Percentiles rank a stretch among this genome's conserved stretches.
Evolutionary conservation across 2,329 filamentous ascomycete genomes (phyloP).

Genomic region (Verticillium nubilum): DNA sequence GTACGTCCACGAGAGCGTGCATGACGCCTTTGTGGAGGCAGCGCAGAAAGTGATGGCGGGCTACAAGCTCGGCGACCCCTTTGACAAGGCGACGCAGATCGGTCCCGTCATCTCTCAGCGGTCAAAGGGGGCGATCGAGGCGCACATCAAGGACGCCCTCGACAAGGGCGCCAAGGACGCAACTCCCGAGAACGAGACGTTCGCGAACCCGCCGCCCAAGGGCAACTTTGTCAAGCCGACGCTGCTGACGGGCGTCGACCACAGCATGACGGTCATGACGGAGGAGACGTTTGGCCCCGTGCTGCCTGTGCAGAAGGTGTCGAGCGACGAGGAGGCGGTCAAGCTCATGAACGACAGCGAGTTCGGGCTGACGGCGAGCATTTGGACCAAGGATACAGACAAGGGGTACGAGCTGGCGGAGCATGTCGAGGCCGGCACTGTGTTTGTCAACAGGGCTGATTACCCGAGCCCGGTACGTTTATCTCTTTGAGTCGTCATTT

Average conservation of each 20-base stretch:
- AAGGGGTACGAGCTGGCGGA: slow-evolving; percentile 73
- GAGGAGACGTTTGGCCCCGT: slow-evolving; percentile 95
- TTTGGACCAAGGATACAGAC: slow-evolving; percentile 86
- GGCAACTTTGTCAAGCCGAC: slow-evolving; percentile 90
- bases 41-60: slow-evolving; percentile 73
- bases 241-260: slow-evolving; percentile 71
- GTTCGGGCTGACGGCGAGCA: slow-evolving; percentile 90
- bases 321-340: slow-evolving; percentile 74
- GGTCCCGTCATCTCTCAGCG: slow-evolving; percentile 83
- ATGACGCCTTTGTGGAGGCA: slow-evolving; percentile 76
- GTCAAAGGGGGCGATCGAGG: slow-evolving; percentile 68
- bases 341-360: slow-evolving; percentile 90
- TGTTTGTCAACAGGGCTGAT: slow-evolving; percentile 93
- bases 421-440: slow-evolving; percentile 83
- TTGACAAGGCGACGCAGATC: slow-evolving; percentile 71
- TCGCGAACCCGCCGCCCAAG: slow-evolving; percentile 63
- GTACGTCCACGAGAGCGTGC: slow-evolving; percentile 80
- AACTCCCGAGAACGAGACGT: slow-evolving; percentile 77
- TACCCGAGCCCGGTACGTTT: slow-evolving; percentile 79
- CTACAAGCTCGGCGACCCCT: slow-evolving; percentile 86
- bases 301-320: slow-evolving; percentile 84
- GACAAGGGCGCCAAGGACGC: slow-evolving; percentile 77
- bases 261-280: slow-evolving; percentile 82
- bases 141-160: slow-evolving; percentile 77
- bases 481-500: slow-evolving; percentile 2